A percentile compares a stretch with the other conserved stretches of the same genome.
Conservation (phyloP, 768 basidiomycete genomes). For the Hemileccinum impolitum region DNA sequence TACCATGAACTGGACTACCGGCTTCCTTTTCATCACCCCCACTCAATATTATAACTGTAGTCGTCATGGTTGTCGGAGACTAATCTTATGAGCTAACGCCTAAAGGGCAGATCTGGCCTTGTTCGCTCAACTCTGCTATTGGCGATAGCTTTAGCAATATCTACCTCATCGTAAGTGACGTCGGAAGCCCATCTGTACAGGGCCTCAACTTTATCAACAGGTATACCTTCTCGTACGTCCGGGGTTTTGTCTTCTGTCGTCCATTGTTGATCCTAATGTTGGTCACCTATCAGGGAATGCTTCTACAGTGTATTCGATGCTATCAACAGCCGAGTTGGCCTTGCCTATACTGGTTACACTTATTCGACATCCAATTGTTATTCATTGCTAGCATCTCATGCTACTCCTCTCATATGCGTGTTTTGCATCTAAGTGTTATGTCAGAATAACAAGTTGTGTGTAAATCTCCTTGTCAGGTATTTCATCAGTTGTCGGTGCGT, state of each 20-base stretch:
- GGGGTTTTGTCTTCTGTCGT: background rate
- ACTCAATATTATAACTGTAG: constrained; percentile 20
- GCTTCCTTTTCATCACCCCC: constrained; percentile 22
- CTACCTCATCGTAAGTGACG: constrained; percentile 20
- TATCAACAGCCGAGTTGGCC: constrained; percentile 30
- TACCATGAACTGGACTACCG: constrained; percentile 19
- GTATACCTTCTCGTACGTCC: constrained; percentile 12
- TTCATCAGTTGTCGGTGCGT: too few relatives aligned
- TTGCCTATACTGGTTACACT: constrained; percentile 22
- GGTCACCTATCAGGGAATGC: constrained; percentile 24
- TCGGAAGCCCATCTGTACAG: constrained; percentile 5
- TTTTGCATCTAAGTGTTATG: too few relatives aligned
- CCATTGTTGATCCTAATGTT: background rate
- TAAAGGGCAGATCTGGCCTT: constrained; percentile 14
- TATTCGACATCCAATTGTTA: too few relatives aligned
- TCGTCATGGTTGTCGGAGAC: constrained; percentile 16
- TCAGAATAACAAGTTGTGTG: too few relatives aligned
- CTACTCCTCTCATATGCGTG: too few relatives aligned
- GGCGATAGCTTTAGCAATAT: constrained; percentile 19
- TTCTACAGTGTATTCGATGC: constrained; percentile 30
- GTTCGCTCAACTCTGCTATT: constrained; percentile 17
- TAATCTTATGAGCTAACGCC: constrained; percentile 11
- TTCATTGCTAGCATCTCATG: too few relatives aligned
- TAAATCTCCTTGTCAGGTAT: too few relatives aligned
- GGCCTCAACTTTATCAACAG: constrained; percentile 14